Conservation (phyloP, 164 flowering plant species). For the Tetrastigma voinierianum region DNA sequence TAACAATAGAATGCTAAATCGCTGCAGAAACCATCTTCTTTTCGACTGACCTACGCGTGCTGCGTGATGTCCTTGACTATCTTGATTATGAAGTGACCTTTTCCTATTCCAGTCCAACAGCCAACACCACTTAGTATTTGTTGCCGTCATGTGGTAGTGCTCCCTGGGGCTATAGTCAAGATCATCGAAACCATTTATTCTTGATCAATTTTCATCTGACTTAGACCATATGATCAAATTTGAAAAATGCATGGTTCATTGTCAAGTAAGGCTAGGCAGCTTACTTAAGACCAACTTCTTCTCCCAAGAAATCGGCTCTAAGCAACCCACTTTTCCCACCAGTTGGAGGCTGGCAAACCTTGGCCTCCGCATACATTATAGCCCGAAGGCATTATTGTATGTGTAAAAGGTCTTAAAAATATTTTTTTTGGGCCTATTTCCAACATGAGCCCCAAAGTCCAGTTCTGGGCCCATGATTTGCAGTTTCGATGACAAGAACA, state of each 20-base stretch:
- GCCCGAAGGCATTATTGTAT: no score
- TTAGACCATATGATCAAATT: not conserved
- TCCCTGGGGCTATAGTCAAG: conserved; percentile 41
- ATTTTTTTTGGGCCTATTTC: no score
- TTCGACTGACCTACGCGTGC: no score
- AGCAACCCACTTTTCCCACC: conserved; percentile 31
- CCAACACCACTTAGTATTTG: conserved; percentile 39
- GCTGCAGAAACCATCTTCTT: no score
- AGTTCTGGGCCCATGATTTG: no score
- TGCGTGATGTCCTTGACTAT: conserved; percentile 39
- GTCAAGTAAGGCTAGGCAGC: not conserved
- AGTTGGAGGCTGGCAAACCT: conserved; percentile 31
- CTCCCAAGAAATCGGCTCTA: conserved; percentile 18
- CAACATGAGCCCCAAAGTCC: no score
- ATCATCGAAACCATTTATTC: conserved; percentile 34
- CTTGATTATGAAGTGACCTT: conserved; percentile 48
- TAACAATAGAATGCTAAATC: no score
- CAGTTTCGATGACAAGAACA: no score
- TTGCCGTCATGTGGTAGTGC: conserved; percentile 39
- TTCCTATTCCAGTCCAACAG: conserved; percentile 46
- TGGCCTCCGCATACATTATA: no score
- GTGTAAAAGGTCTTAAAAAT: no score
- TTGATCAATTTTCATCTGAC: not conserved
- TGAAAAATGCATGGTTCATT: not conserved
- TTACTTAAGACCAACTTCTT: conserved; percentile 20